These are phyloP conservation scores for Kwoniella dendrophila DNA, from an alignment of 768 basidiomycete genomes.

Conservation along the genomic window DNA sequence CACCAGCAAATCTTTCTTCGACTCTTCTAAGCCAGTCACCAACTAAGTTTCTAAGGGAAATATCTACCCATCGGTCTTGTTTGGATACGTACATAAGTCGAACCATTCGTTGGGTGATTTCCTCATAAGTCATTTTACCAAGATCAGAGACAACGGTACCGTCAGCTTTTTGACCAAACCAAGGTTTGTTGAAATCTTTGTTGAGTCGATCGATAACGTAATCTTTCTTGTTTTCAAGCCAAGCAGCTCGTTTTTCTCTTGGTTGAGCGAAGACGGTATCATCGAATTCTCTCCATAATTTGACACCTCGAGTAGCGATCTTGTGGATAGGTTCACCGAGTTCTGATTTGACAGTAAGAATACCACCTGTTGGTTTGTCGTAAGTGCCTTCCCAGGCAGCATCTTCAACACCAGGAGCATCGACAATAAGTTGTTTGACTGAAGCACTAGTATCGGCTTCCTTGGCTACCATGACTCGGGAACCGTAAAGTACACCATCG, in stretches of 20 bases:
- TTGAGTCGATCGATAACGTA: conserved; percentile 91
- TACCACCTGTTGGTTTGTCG: conserved; percentile 87
- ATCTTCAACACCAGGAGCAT: conserved; percentile 87
- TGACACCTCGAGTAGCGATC: conserved; percentile 94
- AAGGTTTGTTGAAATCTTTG: conserved; percentile 84
- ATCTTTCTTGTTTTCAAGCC: conserved; percentile 82
- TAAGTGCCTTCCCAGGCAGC: conserved; percentile 91
- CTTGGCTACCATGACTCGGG: conserved; percentile 97
- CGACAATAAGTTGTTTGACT: conserved; percentile 96
- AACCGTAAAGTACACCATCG: conserved; percentile 94
- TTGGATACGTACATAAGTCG: conserved; percentile 91
- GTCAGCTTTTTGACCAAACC: conserved; percentile 93
- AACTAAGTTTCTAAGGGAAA: conserved; percentile 84
- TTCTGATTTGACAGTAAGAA: conserved; percentile 95
- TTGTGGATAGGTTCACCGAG: conserved; percentile 99
- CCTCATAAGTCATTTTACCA: conserved; percentile 98
- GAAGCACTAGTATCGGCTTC: conserved; percentile 93
- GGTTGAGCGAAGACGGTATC: conserved; percentile 92
- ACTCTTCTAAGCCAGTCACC: conserved; percentile 97
- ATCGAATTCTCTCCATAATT: conserved; percentile 98
- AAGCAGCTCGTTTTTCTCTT: conserved; percentile 88
- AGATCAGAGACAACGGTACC: conserved; percentile 79
- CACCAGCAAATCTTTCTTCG: conserved; percentile 91
- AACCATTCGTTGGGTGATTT: conserved; percentile 86
- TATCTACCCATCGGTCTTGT: conserved; percentile 89